These are phyloP conservation scores for Mariannaea elegans DNA, from an alignment of 2,329 filamentous ascomycete genomes.

Conservation along the genomic window DNA sequence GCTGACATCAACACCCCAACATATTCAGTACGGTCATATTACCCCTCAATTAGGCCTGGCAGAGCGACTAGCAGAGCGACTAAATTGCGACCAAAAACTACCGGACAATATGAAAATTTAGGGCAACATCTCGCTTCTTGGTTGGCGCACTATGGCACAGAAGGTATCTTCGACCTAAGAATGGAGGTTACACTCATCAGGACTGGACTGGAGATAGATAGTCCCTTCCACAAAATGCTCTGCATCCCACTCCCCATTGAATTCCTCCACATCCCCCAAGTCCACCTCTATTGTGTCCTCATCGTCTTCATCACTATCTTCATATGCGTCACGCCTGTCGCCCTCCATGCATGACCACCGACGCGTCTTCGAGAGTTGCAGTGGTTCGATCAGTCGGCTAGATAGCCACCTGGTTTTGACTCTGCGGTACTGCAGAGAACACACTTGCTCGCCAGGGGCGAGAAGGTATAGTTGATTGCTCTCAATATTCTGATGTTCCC, in stretches of 20 bases:
- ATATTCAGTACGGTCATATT: too few relatives aligned
- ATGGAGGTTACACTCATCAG: not conserved
- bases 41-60: too few relatives aligned
- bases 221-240: not conserved
- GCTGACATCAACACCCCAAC: too few relatives aligned
- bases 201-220: not conserved
- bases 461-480: not conserved
- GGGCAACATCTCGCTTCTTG: not conserved
- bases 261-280: not conserved
- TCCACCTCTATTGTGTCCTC: not conserved
- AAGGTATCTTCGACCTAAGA: not conserved
- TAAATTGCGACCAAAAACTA: not conserved
- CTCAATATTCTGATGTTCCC: not conserved
- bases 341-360: slow-evolving; percentile 4
- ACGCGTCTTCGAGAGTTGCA: not conserved
- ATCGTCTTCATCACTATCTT: not conserved
- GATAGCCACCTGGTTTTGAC: not conserved
- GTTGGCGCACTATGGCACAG: not conserved
- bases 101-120: not conserved
- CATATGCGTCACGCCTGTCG: not conserved
- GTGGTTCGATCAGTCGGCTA: not conserved
- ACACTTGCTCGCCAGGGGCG: not conserved
- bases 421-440: not conserved
- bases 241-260: not conserved
- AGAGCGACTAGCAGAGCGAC: too few relatives aligned